Conservation (phyloP, 2,329 filamentous ascomycete species). For the Tympanopsis confertula region DNA sequence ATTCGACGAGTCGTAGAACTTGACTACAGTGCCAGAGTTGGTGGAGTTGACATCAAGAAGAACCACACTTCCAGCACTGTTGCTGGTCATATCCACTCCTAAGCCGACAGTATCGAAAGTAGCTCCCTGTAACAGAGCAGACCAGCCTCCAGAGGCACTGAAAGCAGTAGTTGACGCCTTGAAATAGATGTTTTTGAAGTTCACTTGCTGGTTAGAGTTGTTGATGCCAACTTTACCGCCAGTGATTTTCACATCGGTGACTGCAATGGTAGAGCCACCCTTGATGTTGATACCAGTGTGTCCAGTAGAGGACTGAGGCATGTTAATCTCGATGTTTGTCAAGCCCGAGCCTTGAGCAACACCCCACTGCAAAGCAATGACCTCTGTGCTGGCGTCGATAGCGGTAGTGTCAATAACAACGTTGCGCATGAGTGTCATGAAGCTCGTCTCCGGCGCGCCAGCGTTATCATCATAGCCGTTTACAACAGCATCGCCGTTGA, state of each 20-base stretch:
- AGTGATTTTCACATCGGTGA: slow-evolving; percentile 11
- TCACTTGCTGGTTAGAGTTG: slow-evolving; percentile 19
- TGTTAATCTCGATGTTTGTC: slow-evolving; percentile 16
- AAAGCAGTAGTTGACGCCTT: slow-evolving; percentile 17
- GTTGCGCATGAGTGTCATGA: slow-evolving; percentile 17
- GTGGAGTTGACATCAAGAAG: neutral
- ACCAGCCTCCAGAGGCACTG: slow-evolving; percentile 9
- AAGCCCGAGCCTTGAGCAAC: slow-evolving; percentile 17
- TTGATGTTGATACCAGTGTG: slow-evolving; percentile 22
- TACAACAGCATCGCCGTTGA: slow-evolving; percentile 7
- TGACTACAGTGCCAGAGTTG: neutral
- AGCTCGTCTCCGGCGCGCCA: slow-evolving; percentile 19
- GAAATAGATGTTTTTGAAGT: slow-evolving; percentile 18
- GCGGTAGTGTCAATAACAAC: slow-evolving; percentile 14
- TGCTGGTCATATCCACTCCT: neutral
- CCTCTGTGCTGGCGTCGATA: slow-evolving; percentile 7
- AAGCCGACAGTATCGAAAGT: neutral
- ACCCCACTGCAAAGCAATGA: slow-evolving; percentile 15
- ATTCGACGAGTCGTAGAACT: neutral
- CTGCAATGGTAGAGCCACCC: slow-evolving; percentile 18
- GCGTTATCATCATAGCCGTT: slow-evolving; percentile 12
- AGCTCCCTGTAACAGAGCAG: neutral
- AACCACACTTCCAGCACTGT: neutral
- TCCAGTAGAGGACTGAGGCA: slow-evolving; percentile 15
- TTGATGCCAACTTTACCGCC: slow-evolving; percentile 17